These are phyloP conservation scores for Backusella liffmaniae DNA, from an alignment of 192 early-diverging fungal species.

Conservation along the genomic window DNA sequence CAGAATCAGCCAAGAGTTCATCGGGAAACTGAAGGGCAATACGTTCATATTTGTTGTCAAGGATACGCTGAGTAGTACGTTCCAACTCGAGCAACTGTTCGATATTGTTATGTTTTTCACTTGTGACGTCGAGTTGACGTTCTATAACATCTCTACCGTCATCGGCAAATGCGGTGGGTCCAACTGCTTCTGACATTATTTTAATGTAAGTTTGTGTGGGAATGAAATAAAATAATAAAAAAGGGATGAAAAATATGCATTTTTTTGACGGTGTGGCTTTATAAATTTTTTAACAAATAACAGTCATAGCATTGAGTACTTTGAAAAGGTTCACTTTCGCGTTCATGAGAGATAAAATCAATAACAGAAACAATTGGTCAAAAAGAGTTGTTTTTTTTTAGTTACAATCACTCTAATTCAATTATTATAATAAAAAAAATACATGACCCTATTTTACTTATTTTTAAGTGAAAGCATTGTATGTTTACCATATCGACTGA, in stretches of 20 bases:
- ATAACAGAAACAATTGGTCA: too few relatives aligned
- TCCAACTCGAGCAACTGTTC: constrained; percentile 60
- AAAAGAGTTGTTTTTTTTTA: too few relatives aligned
- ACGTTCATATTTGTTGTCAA: constrained; percentile 44
- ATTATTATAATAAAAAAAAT: too few relatives aligned
- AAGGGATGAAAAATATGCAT: neutral
- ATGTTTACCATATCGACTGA: too few relatives aligned
- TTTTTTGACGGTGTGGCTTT: neutral
- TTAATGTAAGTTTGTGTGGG: neutral
- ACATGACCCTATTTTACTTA: too few relatives aligned
- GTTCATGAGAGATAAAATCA: neutral
- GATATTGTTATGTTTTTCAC: constrained; percentile 39
- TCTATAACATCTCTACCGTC: constrained; percentile 68
- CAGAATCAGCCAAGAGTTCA: constrained; percentile 70
- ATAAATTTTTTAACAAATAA: neutral
- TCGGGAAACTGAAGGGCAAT: constrained; percentile 96
- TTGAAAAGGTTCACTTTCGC: neutral
- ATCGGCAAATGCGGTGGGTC: constrained; percentile 62
- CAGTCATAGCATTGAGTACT: neutral
- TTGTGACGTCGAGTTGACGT: constrained; percentile 42
- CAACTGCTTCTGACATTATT: constrained; percentile 25
- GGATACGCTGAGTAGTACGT: constrained; percentile 55
- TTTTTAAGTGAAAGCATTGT: too few relatives aligned
- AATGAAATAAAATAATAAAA: neutral
- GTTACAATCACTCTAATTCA: too few relatives aligned